Percentiles rank a stretch among this genome's conserved stretches.
Evolutionary conservation across 2,329 filamentous ascomycete genomes (phyloP).

Genomic region (Hypoxylon sp.): DNA sequence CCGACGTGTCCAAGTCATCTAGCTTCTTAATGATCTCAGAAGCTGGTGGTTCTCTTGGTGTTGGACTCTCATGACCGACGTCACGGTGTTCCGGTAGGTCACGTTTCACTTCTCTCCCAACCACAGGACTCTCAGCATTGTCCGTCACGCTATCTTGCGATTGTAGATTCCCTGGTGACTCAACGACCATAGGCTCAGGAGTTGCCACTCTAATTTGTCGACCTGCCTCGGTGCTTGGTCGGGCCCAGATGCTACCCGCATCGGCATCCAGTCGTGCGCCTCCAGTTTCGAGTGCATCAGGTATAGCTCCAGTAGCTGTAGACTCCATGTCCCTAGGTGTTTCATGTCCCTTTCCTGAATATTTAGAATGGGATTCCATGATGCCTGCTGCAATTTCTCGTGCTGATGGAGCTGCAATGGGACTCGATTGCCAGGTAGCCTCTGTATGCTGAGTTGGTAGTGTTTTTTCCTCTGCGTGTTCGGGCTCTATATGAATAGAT

Average conservation of each 20-base stretch:
- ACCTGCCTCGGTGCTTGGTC: constrained; percentile 36
- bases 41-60: constrained; percentile 29
- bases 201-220: constrained; percentile 18
- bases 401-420: constrained; percentile 28
- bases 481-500: background rate
- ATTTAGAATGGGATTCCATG: constrained; percentile 37
- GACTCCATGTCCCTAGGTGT: constrained; percentile 18
- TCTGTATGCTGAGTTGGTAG: constrained; percentile 2
- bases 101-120: constrained; percentile 47
- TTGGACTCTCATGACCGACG: constrained; percentile 11
- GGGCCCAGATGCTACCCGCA: constrained; percentile 40
- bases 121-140: constrained; percentile 56
- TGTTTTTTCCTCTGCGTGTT: constrained; percentile 9
- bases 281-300: constrained; percentile 52
- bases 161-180: background rate
- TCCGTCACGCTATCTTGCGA: constrained; percentile 37
- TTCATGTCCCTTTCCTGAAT: constrained; percentile 32
- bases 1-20: constrained; percentile 49
- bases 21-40: constrained; percentile 47
- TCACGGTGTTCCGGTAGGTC: constrained; percentile 29
- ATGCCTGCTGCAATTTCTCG: constrained; percentile 45
- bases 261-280: constrained; percentile 49
- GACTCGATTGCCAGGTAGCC: constrained; percentile 15
- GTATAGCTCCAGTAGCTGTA: constrained; percentile 37
- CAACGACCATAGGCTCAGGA: constrained; percentile 19